Base-by-base conservation (phyloP, 148 eudicot genomes). In the Rheum nobile region DNA sequence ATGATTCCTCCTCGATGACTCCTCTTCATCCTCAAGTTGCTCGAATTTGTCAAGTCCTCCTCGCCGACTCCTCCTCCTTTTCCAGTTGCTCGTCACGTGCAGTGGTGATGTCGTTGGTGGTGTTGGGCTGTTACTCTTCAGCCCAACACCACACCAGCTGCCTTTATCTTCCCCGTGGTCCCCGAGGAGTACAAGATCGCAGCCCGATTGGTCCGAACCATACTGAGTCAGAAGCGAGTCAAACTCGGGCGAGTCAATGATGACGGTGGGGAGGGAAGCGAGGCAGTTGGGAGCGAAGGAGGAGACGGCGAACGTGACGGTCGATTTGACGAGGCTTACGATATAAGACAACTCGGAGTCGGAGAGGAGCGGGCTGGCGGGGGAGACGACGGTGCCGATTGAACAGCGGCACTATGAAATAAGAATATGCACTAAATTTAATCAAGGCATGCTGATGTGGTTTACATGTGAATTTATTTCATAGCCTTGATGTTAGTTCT, bases 131-230 rank as follows among this genome's bases (percentile, higher is more conserved):
- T n/a, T n/a, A n/a, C n/a, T n/a, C n/a, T n/a, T n/a, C n/a, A n/a
- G n/a, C n/a, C n/a, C n/a, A n/a, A n/a, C n/a, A n/a, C n/a, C n/a
- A n/a, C n/a, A n/a, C n/a, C n/a, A n/a, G n/a, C n/a, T n/a, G n/a
- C 99, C 76, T 95, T 95, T 2, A 91, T 87, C 71, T 84, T 71
- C 2, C 99, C 99, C 0, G 99, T 95, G 1, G 99, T 95, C 13
- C 99, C 99, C 0, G 99, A 95, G 0, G 99, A 95, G 76, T 80
- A 92, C 0, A 95, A 76, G 13, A 92, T 92, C 3, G 86, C 88
- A 0, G 97, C 97, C 13, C 85, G 14, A 38, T 86, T 90, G 34
- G 31, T 29, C 34, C 57, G 75, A 57, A 1, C 9, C 31, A 4
- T 39, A 3, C 19, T 54, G 72, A 48, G 68, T 31, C 52, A 81